Base-by-base conservation (phyloP, 345 rosid species). In the Trapa bicornis region DNA sequence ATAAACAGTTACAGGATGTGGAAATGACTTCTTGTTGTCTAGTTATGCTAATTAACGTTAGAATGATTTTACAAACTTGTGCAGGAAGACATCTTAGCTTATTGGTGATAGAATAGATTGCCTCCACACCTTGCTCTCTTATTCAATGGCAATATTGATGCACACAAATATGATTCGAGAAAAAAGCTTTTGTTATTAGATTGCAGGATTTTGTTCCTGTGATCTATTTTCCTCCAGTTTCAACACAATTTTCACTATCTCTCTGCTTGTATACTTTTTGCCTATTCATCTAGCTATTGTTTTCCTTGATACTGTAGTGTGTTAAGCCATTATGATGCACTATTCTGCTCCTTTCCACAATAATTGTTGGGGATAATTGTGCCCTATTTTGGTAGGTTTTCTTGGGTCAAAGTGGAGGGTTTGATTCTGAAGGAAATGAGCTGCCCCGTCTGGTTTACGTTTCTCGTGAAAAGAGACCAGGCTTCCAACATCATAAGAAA, bases 401-500 rank as follows among this genome's bases (percentile, higher is more conserved):
- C 96, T 80, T 89, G 66, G 97, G 96, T 57, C 93, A 87, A 79
- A 89, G 80, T 77, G 97, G 97, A 66, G 97, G 93, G 50, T 92
- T 84, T 75, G 97, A 91, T 80, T 78, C 89, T 22, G 97, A 91
- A 69, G 94, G 96, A 45, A 89, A 89, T 68, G 96, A 87, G 82
- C 80, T 91, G 71, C 94, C 97, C 0, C 86, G 89, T 33, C 74
- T 91, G 75, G 94, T 91, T 64, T 91, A 91, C 75, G 94, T 91
- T 68, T 91, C 96, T 73, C 88, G 97, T 66, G 97, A 91, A 78
- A 91, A 91, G 78, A 84, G 96, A 67, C 96, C 96, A 32, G 97
- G 96, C 50, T 91, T 85, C 81, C 94, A 87, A 74, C 97, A 91
- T 80, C 96, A 91, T 81, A 91, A 89, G 75, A 91, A 91, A 75